These are phyloP conservation scores for Adansonia digitata DNA, from an alignment of 345 rosid species.

Conservation along the genomic window DNA sequence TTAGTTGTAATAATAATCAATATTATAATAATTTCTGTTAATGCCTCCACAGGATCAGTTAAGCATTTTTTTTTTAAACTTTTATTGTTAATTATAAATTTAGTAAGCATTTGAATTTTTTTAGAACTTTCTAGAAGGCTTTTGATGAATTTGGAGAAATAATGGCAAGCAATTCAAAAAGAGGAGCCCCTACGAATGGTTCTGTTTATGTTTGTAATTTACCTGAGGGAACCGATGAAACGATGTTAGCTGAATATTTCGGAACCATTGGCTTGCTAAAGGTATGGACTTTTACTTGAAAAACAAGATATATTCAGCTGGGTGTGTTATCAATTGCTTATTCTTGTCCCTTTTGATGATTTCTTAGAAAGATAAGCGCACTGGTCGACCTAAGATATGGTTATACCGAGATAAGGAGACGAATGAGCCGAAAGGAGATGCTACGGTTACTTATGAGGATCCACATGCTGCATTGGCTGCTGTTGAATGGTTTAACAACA, in stretches of 20 bases:
- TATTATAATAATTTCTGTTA: neutral
- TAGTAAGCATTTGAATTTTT: neutral
- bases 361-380: slow-evolving; percentile 78
- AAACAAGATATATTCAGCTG: neutral
- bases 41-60: neutral
- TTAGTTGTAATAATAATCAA: neutral
- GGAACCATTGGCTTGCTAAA: slow-evolving; percentile 91
- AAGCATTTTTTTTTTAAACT: neutral
- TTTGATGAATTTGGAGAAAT: slow-evolving; percentile 49
- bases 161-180: slow-evolving; percentile 63
- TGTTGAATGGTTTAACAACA: slow-evolving; percentile 94
- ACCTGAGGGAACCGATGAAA: slow-evolving; percentile 79
- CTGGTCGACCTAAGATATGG: slow-evolving; percentile 91
- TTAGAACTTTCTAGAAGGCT: neutral
- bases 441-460: slow-evolving; percentile 93
- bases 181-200: slow-evolving; percentile 57
- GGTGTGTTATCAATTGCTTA: neutral
- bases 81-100: neutral
- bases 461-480: slow-evolving; percentile 97
- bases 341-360: neutral
- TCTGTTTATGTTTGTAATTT: slow-evolving; percentile 82
- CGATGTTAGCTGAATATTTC: slow-evolving; percentile 83
- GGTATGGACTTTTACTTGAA: slow-evolving; percentile 36
- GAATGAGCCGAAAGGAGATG: slow-evolving; percentile 94
- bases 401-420: slow-evolving; percentile 79